Base-by-base conservation (phyloP, 805 yeast genomes). In the Saturnispora halmiae region DNA sequence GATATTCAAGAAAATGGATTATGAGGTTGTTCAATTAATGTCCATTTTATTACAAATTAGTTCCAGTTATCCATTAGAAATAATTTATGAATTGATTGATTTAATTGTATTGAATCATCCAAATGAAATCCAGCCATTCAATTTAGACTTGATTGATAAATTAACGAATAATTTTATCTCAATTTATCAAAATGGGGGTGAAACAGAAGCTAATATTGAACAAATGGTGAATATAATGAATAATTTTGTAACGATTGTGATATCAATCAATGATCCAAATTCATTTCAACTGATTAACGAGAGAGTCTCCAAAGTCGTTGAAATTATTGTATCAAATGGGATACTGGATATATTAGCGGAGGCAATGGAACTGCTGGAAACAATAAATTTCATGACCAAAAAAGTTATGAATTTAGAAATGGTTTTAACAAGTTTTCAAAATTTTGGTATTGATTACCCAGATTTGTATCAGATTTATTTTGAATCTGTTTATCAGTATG, bases 61-160 rank as follows among this genome's bases (percentile, higher is more conserved):
- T 13, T 78, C 82, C 50, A 74, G 73, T 38, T 73, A 85, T 46
- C 96, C 90, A 54, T 75, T 82, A 38, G 98, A 92, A 53, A 72
- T 86, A 3, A 71, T 90, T 22, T 76, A 87, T 33, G 82, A 81
- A 19, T 92, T 90, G 4, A 85, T 90, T 85, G 96, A 90, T 64
- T 94, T 84, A 49, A 79, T 92, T 52, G 96, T 90, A 13, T 92
- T 86, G 50, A 77, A 75, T 48, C 92, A 82, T 62, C 70, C 92
- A 6, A 80, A 77, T 48, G 92, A 88, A 59, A 67, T 90, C 46
- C 88, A 87, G 46, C 97, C 98, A 14, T 90, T 84, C 59, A 90
- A 94, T 29, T 67, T 76, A n/a, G 80, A 81, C 43, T 61, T 82
- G 41, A 73, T 81, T 22, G 55, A 56, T 3, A 73, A 77, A 54